Evolutionary conservation across 768 basidiomycete species (phyloP).

Genomic region (Neoboletus brunneissimus): DNA sequence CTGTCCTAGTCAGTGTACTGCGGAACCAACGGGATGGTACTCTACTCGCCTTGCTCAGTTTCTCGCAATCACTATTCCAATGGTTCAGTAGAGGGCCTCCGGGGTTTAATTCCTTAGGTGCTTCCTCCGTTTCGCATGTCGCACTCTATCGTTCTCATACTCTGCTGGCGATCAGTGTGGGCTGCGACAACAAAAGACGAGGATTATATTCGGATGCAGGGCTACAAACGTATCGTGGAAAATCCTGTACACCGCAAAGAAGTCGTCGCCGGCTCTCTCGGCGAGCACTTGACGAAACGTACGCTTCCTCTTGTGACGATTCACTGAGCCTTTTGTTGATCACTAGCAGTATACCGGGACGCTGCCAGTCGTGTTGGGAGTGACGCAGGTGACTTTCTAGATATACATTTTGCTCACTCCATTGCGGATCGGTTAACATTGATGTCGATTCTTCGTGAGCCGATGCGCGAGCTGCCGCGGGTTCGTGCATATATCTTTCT

Average conservation of each 20-base stretch:
- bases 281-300: slow-evolving; percentile 53
- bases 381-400: slow-evolving; percentile 37
- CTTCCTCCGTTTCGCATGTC: not conserved
- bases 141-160: not conserved
- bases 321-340: not conserved
- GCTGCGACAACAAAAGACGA: slow-evolving; percentile 65
- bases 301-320: slow-evolving; percentile 20
- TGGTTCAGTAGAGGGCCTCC: slow-evolving; percentile 31
- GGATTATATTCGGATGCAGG: slow-evolving; percentile 62
- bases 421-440: slow-evolving; percentile 28
- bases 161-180: slow-evolving; percentile 46
- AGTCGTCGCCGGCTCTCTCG: slow-evolving; percentile 64
- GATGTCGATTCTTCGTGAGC: slow-evolving; percentile 47
- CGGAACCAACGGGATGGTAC: slow-evolving; percentile 59
- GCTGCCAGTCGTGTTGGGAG: slow-evolving; percentile 34
- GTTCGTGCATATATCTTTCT: slow-evolving; percentile 32
- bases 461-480: slow-evolving; percentile 59
- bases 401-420: slow-evolving; percentile 34
- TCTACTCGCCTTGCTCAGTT: slow-evolving; percentile 55
- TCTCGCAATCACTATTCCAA: slow-evolving; percentile 48
- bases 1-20: slow-evolving; percentile 58
- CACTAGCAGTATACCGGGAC: slow-evolving; percentile 30
- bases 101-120: slow-evolving; percentile 32
- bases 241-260: slow-evolving; percentile 63
- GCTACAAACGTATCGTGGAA: slow-evolving; percentile 57